Evolutionary conservation across 352 stramenopile genomes (phyloP), one percentile per base, ranked within the genome.

Genomic region (Discostella stelligera): DNA sequence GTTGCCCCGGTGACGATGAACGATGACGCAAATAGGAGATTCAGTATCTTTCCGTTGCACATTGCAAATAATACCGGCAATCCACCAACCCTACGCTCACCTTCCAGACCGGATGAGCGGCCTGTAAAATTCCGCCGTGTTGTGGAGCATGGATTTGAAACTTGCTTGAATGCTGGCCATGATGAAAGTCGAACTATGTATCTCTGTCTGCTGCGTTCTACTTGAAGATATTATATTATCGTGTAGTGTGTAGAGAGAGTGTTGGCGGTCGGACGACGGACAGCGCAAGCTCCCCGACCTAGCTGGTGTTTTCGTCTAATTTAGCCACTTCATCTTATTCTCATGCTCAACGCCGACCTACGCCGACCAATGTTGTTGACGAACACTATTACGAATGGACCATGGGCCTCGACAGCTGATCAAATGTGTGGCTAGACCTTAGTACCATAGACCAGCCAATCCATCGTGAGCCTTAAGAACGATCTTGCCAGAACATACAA

Each of bases 71-170:
- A 41, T 27, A 23, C 56, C 37, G 13, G 25, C n/a, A 65, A 4
- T 65, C 14, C 56, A 14, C 9, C 50, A 4, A 30, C 16, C 21
- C 1, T 20, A 27, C 23, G 9, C 77, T 77, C 59, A 84, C 77
- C 77, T 84, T 56, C 77, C 77, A 66, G 72, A 79, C 16, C 70
- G 66, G 32, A 85, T 76, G 37, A 85, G 68, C 1, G 77, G 77
- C 53, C 59, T 73, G 77, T 85, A 85, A 60, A 82, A 85, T 13
- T 59, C 63, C 48, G 61, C 63, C 41, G 70, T 75, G 63, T 52
- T 77, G 32, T 66, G 46, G 52, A 70, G n/a, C 54, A 69, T 68
- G n/a, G 55, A 59, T n/a, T 25, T 64, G 21, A 77, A 55, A 30
- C 71, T 74, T 30, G 54, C 13, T 66, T 69, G 60, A 68, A 74